Conservation (phyloP, 768 basidiomycete genomes). For the Russula vinacea region DNA sequence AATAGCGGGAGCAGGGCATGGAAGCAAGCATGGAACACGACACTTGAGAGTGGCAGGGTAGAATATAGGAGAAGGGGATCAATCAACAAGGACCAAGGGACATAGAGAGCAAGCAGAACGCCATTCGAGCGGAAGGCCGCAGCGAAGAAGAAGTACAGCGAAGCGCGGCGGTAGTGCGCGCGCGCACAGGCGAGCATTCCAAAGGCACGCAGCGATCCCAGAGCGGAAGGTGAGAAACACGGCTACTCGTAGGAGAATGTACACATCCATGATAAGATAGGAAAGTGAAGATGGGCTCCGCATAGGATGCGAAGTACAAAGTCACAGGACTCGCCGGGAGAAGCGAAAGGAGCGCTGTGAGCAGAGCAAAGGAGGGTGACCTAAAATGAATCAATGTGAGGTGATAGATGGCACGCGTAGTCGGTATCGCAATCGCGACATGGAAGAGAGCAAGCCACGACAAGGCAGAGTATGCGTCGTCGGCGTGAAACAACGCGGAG, state of each 20-base stretch:
- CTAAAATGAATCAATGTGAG: constrained; percentile 58
- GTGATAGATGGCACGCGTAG: constrained; percentile 49
- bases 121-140: constrained; percentile 74
- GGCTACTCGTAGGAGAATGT: constrained; percentile 14
- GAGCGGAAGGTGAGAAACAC: background rate
- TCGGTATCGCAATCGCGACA: constrained; percentile 40
- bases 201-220: constrained; percentile 30
- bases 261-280: constrained; percentile 67
- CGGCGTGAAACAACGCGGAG: background rate
- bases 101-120: constrained; percentile 68
- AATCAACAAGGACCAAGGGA: constrained; percentile 68
- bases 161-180: constrained; percentile 51
- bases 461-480: constrained; percentile 7
- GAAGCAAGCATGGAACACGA: constrained; percentile 39
- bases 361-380: constrained; percentile 55
- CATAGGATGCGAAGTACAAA: constrained; percentile 67
- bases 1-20: constrained; percentile 48
- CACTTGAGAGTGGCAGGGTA: constrained; percentile 38
- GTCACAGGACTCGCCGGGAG: constrained; percentile 79
- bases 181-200: constrained; percentile 59
- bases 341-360: constrained; percentile 65
- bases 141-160: constrained; percentile 62
- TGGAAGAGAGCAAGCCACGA: constrained; percentile 36
- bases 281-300: constrained; percentile 83
- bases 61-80: constrained; percentile 45